Conservation (phyloP, 768 basidiomycete genomes). For the Russula vinacea region DNA sequence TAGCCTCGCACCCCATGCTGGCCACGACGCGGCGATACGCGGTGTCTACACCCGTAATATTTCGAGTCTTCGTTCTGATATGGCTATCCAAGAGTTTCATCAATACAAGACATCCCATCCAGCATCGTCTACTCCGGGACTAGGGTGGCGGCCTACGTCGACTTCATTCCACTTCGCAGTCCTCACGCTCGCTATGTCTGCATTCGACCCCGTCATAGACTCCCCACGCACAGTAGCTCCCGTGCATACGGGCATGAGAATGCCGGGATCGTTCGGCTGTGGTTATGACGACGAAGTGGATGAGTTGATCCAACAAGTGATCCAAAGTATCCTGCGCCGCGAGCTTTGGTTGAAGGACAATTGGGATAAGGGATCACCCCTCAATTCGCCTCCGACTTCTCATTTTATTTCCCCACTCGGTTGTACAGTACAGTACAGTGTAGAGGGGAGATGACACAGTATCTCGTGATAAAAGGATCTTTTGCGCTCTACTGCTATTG, state of each 20-base stretch:
- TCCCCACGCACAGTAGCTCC: constrained; percentile 3
- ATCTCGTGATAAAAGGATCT: background rate
- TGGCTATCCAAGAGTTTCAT: too few species aligned
- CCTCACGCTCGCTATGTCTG: too few species aligned
- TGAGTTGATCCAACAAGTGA: constrained; percentile 1
- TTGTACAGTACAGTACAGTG: background rate
- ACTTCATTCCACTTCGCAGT: too few species aligned
- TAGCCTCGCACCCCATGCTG: too few species aligned
- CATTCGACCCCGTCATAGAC: constrained; percentile 1
- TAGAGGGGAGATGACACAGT: too few species aligned
- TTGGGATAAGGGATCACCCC: background rate
- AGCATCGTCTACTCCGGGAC: too few species aligned
- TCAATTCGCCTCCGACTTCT: background rate
- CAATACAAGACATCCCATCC: too few species aligned
- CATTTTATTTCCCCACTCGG: background rate
- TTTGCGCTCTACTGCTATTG: background rate
- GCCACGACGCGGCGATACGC: too few species aligned
- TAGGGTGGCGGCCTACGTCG: too few species aligned
- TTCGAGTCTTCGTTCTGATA: too few species aligned
- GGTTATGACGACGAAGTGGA: constrained; percentile 9
- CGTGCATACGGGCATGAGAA: background rate
- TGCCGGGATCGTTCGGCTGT: constrained; percentile 19
- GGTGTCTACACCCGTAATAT: too few species aligned
- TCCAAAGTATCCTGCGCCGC: too few species aligned
- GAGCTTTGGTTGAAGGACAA: constrained; percentile 3